These are phyloP conservation scores for Morella rubra DNA, from an alignment of 306 rosid species.

Conservation along the genomic window DNA sequence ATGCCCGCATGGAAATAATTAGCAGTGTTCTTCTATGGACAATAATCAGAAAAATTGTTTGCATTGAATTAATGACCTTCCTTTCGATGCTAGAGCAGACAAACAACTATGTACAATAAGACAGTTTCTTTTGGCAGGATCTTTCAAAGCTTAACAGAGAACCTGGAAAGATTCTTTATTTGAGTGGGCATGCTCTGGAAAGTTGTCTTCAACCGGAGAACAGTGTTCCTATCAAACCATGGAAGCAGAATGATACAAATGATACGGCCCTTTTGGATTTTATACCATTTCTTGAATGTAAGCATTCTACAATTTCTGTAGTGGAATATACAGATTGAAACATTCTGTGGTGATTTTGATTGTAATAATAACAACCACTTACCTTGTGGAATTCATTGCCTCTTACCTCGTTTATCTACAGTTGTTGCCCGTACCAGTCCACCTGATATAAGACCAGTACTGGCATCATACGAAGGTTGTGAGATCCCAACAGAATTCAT, in stretches of 20 bases:
- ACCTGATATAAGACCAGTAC: slow-evolving; percentile 82
- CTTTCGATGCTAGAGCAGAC: background rate
- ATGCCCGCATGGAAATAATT: background rate
- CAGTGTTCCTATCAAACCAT: slow-evolving; percentile 72
- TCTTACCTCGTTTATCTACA: slow-evolving; percentile 38
- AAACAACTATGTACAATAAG: background rate
- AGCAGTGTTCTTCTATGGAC: background rate
- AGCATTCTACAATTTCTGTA: slow-evolving; percentile 32
- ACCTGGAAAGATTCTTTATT: slow-evolving; percentile 75
- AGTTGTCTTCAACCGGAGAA: slow-evolving; percentile 87
- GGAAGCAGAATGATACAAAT: slow-evolving; percentile 64
- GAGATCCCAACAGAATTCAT: slow-evolving; percentile 86
- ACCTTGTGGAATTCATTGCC: slow-evolving; percentile 20
- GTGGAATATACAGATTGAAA: background rate
- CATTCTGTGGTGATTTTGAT: background rate
- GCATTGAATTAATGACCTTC: background rate
- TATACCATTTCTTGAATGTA: slow-evolving; percentile 93
- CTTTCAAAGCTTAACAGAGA: slow-evolving; percentile 88
- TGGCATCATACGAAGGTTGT: slow-evolving; percentile 74
- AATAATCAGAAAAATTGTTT: background rate
- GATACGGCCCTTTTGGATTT: slow-evolving; percentile 88
- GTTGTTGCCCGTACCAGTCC: slow-evolving; percentile 94
- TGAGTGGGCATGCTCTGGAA: slow-evolving; percentile 90
- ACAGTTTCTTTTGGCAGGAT: slow-evolving; percentile 57
- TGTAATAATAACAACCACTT: slow-evolving; percentile 6